Percentiles rank a stretch among this genome's conserved stretches.
Conservation (phyloP, 768 basidiomycete genomes). For the Russula sp. region DNA sequence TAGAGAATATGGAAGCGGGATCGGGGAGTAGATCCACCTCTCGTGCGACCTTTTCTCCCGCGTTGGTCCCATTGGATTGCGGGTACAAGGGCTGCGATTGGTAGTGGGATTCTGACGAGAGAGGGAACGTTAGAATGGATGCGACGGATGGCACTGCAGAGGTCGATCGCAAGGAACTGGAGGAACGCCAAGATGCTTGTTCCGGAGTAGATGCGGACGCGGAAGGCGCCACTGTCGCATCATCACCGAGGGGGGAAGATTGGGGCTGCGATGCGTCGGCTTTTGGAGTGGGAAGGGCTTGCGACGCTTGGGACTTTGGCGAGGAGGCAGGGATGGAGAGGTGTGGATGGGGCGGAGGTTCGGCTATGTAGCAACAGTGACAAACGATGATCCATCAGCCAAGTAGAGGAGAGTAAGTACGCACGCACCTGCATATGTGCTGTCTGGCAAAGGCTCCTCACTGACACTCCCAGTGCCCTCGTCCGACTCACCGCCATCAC, state of each 20-base stretch:
- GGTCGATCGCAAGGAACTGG: neutral
- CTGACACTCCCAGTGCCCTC: neutral
- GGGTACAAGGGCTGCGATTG: neutral
- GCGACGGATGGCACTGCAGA: neutral
- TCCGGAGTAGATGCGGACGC: neutral
- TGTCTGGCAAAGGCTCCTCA: neutral
- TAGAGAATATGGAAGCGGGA: slow-evolving; percentile 1
- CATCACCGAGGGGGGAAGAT: neutral
- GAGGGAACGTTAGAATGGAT: neutral
- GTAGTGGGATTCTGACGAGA: neutral
- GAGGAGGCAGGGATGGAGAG: neutral
- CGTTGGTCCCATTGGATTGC: no score
- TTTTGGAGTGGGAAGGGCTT: neutral
- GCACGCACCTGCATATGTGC: neutral
- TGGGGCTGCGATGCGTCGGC: neutral
- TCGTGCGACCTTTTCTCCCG: neutral
- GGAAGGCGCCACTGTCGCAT: neutral
- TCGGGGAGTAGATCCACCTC: neutral
- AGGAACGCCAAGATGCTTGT: neutral
- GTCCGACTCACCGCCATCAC: neutral
- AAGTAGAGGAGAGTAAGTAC: neutral
- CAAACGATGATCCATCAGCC: neutral
- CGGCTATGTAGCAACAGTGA: neutral
- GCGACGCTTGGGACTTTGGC: neutral
- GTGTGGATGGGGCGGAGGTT: neutral